A percentile compares a stretch with the other conserved stretches of the same genome.
phyloP scores from a whole-genome alignment of 164 flowering plant species.

The Aristolochia contorta region DNA sequence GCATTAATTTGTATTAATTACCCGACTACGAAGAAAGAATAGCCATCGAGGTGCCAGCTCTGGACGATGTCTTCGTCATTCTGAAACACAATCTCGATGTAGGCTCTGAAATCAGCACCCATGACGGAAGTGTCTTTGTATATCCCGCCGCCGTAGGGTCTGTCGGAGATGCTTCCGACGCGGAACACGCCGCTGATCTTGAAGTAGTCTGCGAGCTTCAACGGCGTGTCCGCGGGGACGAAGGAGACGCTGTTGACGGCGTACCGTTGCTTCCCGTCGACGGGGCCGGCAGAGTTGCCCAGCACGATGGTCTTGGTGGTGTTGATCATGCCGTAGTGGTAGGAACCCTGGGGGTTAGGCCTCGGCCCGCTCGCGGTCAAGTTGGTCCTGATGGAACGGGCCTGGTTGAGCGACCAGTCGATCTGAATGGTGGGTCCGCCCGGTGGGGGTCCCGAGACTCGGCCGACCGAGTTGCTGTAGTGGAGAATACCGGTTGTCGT shows the following conservation, averaged over 20 bases:
- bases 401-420: conserved; percentile 64
- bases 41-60: conserved; percentile 79
- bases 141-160: conserved; percentile 22
- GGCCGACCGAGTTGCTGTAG: conserved; percentile 37
- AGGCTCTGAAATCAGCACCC: conserved; percentile 61
- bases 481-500: conserved; percentile 45
- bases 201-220: conserved; percentile 78
- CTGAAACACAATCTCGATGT: conserved; percentile 69
- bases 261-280: conserved; percentile 58
- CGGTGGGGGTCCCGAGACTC: conserved; percentile 46
- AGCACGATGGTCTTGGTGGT: conserved; percentile 47
- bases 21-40: conserved; percentile 77
- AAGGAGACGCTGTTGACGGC: conserved; percentile 76
- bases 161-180: conserved; percentile 56
- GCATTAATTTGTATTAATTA: conserved; percentile 15
- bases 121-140: conserved; percentile 60
- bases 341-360: conserved; percentile 93
- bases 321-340: conserved; percentile 66
- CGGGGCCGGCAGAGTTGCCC: conserved; percentile 34
- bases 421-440: conserved; percentile 39
- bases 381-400: conserved; percentile 68
- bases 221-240: conserved; percentile 64
- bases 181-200: conserved; percentile 63
- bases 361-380: conserved; percentile 85
- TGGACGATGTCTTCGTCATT: conserved; percentile 57